Base-by-base conservation (phyloP, 2,329 filamentous ascomycete species). In the Penicillium sp. region DNA sequence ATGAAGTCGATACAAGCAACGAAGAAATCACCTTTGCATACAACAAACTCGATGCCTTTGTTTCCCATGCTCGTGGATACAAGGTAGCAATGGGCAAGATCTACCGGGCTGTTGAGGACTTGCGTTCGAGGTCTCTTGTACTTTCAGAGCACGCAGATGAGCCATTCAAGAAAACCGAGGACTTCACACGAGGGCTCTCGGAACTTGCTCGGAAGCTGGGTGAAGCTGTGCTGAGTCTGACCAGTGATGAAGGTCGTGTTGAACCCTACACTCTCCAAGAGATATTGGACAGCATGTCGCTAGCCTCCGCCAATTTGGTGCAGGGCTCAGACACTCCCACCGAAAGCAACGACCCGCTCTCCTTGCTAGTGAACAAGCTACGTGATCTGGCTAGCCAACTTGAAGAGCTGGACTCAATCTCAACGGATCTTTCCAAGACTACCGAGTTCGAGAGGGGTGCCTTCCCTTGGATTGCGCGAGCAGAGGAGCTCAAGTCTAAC, bases 31-130 rank as follows among this genome's bases (percentile, higher is more conserved):
- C 87, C 59, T 83, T 89, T 65, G 88, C 96, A 65, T 74, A 84
- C 29, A 87, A 86, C 67, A 90, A 88, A 71, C 80, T 88, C 1
- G 92, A 96, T 58, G 74, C 82, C 16, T 84, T 92, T 54, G 84
- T 92, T 58, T 86, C 85, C 14, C 88, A 92, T 68, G 90, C 90
- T 8, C 85, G 93, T 59, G 92, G 90, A 70, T 85, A 89, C 55
- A 96, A 96, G 80, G 90, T 96, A 33, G 83, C 93, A 49, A 86
- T 90, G 48, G 85, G 88, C 55, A 96, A 96, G 78, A 85, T 90
- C 6, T 83, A 91, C 43, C 86, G 89, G 52, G 86, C 90, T 19
- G 78, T 96, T 13, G 86, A 91, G 59, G 92, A 96, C 55, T 83
- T 96, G 54, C 88, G 88, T 72, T 82, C 85, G 3, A 82, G 92